Percentiles rank a stretch among this genome's conserved stretches.
These are phyloP conservation scores for Raphidocelis subcapitata DNA, from an alignment of 139 green algal genomes.

Conservation along the genomic window DNA sequence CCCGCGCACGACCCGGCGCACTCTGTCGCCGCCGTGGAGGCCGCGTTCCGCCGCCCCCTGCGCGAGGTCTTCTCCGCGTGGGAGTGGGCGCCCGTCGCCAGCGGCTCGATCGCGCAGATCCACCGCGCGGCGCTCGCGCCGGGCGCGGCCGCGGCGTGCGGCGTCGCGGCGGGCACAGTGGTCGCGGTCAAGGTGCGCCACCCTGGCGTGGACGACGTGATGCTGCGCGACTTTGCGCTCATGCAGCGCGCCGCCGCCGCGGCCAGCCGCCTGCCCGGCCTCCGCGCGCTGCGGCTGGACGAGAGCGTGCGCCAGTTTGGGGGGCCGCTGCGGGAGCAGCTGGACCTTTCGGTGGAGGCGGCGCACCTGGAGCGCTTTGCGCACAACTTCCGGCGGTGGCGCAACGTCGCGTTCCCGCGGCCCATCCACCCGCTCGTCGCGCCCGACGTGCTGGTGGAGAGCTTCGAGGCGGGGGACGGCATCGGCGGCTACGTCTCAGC, in stretches of 20 bases:
- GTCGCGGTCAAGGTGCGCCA: constrained; percentile 83
- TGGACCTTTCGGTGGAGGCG: constrained; percentile 82
- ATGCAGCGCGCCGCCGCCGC: constrained; percentile 68
- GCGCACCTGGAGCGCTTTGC: constrained; percentile 70
- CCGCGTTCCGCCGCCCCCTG: constrained; percentile 68
- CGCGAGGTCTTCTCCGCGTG: constrained; percentile 85
- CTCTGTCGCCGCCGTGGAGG: constrained; percentile 63
- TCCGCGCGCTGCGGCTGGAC: constrained; percentile 73
- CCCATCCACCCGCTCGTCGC: constrained; percentile 82
- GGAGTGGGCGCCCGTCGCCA: constrained; percentile 81
- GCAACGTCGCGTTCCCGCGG: constrained; percentile 40
- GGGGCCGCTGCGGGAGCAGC: constrained; percentile 81
- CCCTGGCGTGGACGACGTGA: constrained; percentile 69
- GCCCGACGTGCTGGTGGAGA: constrained; percentile 86
- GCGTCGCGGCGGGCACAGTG: constrained; percentile 24
- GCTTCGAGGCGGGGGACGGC: constrained; percentile 77
- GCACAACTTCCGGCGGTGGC: constrained; percentile 76
- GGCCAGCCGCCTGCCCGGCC: constrained; percentile 44
- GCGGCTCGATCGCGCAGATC: constrained; percentile 93
- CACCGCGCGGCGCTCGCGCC: constrained; percentile 39
- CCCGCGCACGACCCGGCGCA: constrained; percentile 63
- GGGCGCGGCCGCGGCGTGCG: constrained; percentile 25
- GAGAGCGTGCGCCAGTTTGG: constrained; percentile 86
- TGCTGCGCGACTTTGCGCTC: constrained; percentile 81
- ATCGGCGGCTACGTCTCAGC: constrained; percentile 55